Percentiles rank a stretch among this genome's conserved stretches.
These are phyloP conservation scores for Ceratocystis smalleyi DNA, from an alignment of 2,329 filamentous ascomycete genomes.

Conservation along the genomic window DNA sequence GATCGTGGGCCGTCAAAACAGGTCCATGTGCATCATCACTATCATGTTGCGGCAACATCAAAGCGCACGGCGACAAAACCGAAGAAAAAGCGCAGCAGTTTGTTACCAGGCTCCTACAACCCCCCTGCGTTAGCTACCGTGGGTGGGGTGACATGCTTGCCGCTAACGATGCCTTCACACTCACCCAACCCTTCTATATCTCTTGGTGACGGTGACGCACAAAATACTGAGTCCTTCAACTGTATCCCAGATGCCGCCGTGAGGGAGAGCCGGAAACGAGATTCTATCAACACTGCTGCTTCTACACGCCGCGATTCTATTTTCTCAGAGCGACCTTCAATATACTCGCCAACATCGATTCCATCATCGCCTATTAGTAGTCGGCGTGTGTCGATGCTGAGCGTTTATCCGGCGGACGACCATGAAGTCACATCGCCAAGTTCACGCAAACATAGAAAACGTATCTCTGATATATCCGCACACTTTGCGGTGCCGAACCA, in stretches of 20 bases:
- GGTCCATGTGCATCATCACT: constrained; percentile 88
- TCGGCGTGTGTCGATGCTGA: constrained; percentile 14
- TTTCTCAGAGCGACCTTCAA: constrained; percentile 44
- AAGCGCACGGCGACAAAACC: constrained; percentile 44
- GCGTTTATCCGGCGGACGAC: background rate
- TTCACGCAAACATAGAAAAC: constrained; percentile 12
- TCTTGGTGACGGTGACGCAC: constrained; percentile 7
- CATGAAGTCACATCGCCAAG: constrained; percentile 13
- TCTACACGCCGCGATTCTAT: constrained; percentile 43
- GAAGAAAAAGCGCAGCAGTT: constrained; percentile 56
- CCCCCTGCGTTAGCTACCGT: constrained; percentile 24
- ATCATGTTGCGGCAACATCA: constrained; percentile 48
- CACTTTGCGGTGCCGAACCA: constrained; percentile 14
- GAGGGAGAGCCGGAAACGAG: constrained; percentile 10
- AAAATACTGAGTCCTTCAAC: constrained; percentile 32
- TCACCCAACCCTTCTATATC: constrained; percentile 11
- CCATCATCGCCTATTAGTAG: constrained; percentile 64
- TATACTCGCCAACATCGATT: constrained; percentile 54
- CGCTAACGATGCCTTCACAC: constrained; percentile 8
- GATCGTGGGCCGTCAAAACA: constrained; percentile 41
- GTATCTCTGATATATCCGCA: constrained; percentile 14
- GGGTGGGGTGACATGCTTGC: background rate
- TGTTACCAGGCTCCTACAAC: constrained; percentile 47
- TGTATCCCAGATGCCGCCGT: constrained; percentile 26
- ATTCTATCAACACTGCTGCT: constrained; percentile 22